Evolutionary conservation across 441 rosid species (phyloP), one percentile per base, ranked within the genome.

Genomic region (Jatropha multifida): DNA sequence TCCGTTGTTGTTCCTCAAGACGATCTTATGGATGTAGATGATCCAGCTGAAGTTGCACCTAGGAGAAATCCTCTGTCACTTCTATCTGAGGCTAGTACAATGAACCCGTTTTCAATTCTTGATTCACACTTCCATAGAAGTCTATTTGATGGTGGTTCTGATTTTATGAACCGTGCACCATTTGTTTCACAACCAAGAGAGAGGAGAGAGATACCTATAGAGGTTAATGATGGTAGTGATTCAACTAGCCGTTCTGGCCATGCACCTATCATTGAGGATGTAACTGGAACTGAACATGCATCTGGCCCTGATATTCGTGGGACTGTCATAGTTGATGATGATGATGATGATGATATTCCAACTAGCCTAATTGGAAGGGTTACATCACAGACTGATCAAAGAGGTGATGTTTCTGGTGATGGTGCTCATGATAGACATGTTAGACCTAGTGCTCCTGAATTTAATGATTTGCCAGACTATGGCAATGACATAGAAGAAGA

Each of bases 401-500:
- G 38, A 51, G 78, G 18, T 44, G 58, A 66, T 64, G 56, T 41
- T 55, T 68, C 69, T 20, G 60, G 71, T 58, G 79, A 49, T 67
- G 75, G 71, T 76, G 73, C 83, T 78, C 70, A 4, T 14, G 75
- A 70, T 46, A 77, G 77, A 72, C 88, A 84, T n/a, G 71, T 66
- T 58, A 78, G 74, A 75, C 89, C 88, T 17, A 79, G 78, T 54
- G 94, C 83, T 80, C 86, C 97, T 62, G 81, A 68, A 61, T 78
- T 82, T 76, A 85, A 85, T 81, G 77, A 80, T 78, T 73, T 81
- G 76, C 88, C 86, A 44, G 95, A 89, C 74, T 68, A 80, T 80
- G 68, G 81, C 82, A 85, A 87, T 88, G 97, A 95, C 74, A 90
- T 94, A 64, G 98, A 94, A 86, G 99, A 96, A 87, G 94, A 96